phyloP scores from a whole-genome alignment of 352 stramenopile species.

The Phytophthora foliorum region DNA sequence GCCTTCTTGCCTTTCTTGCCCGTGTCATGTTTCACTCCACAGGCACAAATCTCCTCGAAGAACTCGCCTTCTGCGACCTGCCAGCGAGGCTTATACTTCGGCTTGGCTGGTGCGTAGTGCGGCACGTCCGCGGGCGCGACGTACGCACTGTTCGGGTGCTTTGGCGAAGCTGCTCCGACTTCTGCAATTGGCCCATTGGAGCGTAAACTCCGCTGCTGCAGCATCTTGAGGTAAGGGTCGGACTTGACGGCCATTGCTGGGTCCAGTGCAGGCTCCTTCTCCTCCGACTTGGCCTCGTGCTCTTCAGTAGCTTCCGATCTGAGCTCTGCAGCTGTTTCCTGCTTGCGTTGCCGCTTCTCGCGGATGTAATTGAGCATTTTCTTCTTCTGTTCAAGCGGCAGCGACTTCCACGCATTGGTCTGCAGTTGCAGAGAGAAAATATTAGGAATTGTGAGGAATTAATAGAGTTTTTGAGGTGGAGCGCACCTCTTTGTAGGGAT shows the following conservation, averaged over 20 bases:
- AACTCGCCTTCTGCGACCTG: slow-evolving; percentile 82
- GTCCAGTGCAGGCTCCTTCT: slow-evolving; percentile 22
- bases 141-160: slow-evolving; percentile 75
- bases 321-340: slow-evolving; percentile 3
- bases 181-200: slow-evolving; percentile 13
- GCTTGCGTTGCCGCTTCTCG: slow-evolving; percentile 56
- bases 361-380: slow-evolving; percentile 88
- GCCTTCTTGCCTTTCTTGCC: slow-evolving; percentile 48
- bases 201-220: slow-evolving; percentile 74
- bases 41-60: slow-evolving; percentile 67
- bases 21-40: slow-evolving; percentile 60
- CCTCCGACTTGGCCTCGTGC: slow-evolving; percentile 11
- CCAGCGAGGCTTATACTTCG: slow-evolving; percentile 65
- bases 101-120: slow-evolving; percentile 51
- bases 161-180: slow-evolving; percentile 1
- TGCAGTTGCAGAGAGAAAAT: slow-evolving; percentile 25
- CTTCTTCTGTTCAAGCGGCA: slow-evolving; percentile 84
- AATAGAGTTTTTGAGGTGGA: neutral
- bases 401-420: slow-evolving; percentile 78
- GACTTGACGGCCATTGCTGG: slow-evolving; percentile 45
- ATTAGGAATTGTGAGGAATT: neutral
- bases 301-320: slow-evolving; percentile 9
- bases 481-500: slow-evolving; percentile 83
- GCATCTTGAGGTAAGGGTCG: slow-evolving; percentile 85
- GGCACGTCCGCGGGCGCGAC: slow-evolving; percentile 57